A percentile compares a stretch with the other conserved stretches of the same genome.
These are phyloP conservation scores for Rhodotorula taiwanensis DNA, from an alignment of 768 basidiomycete genomes.

Conservation along the genomic window DNA sequence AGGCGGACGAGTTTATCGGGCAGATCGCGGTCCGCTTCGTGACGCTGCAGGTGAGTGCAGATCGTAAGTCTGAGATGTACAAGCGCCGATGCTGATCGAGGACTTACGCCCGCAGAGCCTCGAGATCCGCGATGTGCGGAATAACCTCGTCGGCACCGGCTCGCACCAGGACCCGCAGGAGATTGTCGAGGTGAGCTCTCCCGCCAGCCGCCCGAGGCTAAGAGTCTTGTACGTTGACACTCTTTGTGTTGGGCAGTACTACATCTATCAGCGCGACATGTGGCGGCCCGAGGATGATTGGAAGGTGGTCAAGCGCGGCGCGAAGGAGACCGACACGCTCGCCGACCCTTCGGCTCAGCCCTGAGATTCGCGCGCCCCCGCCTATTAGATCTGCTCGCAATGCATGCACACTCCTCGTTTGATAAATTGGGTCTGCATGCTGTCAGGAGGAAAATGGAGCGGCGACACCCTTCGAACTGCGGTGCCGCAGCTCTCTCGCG, in stretches of 20 bases:
- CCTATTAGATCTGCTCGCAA: too few species aligned
- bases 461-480: too few species aligned
- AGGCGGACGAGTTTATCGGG: slow-evolving; percentile 30
- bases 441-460: too few species aligned
- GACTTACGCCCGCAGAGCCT: slow-evolving; percentile 17
- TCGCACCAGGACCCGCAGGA: slow-evolving; percentile 22
- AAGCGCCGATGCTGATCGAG: too few species aligned
- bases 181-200: slow-evolving; percentile 13
- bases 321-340: slow-evolving; percentile 30
- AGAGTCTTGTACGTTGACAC: too few species aligned
- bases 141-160: slow-evolving; percentile 15
- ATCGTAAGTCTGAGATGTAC: background rate
- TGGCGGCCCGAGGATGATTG: slow-evolving; percentile 35
- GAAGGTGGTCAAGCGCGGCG: slow-evolving; percentile 27
- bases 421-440: too few species aligned
- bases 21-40: slow-evolving; percentile 29
- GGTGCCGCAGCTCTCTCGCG: too few species aligned
- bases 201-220: too few species aligned
- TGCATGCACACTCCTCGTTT: too few species aligned
- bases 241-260: slow-evolving; percentile 19
- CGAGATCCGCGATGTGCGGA: slow-evolving; percentile 21
- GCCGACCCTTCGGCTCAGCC: slow-evolving; percentile 25
- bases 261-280: slow-evolving; percentile 35
- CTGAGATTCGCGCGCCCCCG: slow-evolving; percentile 1
- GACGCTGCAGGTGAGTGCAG: slow-evolving; percentile 24